These are phyloP conservation scores for Sophora flavescens DNA, from an alignment of 306 rosid genomes.

Conservation along the genomic window DNA sequence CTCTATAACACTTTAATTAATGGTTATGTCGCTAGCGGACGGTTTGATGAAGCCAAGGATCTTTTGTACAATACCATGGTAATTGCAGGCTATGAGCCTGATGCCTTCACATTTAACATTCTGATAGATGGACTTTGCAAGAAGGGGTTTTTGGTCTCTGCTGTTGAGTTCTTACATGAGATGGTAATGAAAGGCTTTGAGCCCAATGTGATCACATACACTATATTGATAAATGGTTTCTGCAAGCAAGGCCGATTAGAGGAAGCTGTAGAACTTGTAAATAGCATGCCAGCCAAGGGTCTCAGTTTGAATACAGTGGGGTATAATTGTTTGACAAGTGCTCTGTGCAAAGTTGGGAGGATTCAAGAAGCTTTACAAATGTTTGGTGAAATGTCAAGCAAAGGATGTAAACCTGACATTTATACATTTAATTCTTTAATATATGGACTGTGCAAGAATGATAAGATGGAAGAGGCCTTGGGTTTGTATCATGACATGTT, in stretches of 20 bases:
- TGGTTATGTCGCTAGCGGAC: slow-evolving; percentile 78
- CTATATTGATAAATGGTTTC: slow-evolving; percentile 72
- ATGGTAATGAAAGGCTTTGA: slow-evolving; percentile 66
- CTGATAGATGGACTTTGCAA: slow-evolving; percentile 81
- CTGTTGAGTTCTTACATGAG: slow-evolving; percentile 69
- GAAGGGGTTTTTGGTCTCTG: slow-evolving; percentile 73
- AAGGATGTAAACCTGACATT: slow-evolving; percentile 86
- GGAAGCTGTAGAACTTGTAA: slow-evolving; percentile 69
- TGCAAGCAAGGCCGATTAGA: slow-evolving; percentile 74
- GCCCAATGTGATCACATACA: slow-evolving; percentile 87
- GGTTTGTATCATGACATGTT: slow-evolving; percentile 76
- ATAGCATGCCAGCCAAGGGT: slow-evolving; percentile 76
- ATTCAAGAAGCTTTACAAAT: slow-evolving; percentile 67
- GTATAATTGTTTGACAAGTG: slow-evolving; percentile 77
- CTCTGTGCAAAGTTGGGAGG: slow-evolving; percentile 69
- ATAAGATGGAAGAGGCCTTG: slow-evolving; percentile 75
- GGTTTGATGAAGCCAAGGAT: slow-evolving; percentile 74
- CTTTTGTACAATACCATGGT: slow-evolving; percentile 64
- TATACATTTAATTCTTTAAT: slow-evolving; percentile 84
- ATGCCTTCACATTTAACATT: slow-evolving; percentile 81
- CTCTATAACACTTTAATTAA: slow-evolving; percentile 77
- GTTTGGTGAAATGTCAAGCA: slow-evolving; percentile 67
- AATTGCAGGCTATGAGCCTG: slow-evolving; percentile 67
- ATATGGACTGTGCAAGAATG: slow-evolving; percentile 71
- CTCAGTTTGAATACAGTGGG: slow-evolving; percentile 73